phyloP scores from a whole-genome alignment of 805 yeast species.

The Zygotorulaspora sp. region DNA sequence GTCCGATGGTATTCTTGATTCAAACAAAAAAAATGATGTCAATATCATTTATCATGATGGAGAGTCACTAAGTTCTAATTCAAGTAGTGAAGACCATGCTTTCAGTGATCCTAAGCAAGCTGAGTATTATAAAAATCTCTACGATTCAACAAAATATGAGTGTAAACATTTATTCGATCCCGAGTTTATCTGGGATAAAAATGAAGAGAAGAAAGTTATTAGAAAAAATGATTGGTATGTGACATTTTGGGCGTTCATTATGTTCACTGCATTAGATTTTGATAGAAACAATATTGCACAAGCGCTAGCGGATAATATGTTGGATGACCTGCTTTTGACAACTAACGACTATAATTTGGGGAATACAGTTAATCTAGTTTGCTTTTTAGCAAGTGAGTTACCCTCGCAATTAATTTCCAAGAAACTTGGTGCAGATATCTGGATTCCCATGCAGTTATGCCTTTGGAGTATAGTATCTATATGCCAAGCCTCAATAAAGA shows the following conservation, averaged over 20 bases:
- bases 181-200: conserved; percentile 47
- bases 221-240: conserved; percentile 54
- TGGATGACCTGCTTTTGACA: conserved; percentile 47
- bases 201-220: conserved; percentile 47
- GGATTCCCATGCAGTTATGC: conserved; percentile 56
- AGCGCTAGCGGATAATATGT: conserved; percentile 53
- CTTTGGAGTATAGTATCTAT: conserved; percentile 56
- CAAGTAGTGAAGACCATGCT: conserved; percentile 5
- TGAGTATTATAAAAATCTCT: conserved; percentile 42
- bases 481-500: conserved; percentile 44
- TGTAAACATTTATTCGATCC: conserved; percentile 56
- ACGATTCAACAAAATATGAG: conserved; percentile 50
- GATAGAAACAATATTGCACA: conserved; percentile 56
- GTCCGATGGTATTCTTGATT: no score
- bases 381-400: conserved; percentile 53
- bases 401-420: conserved; percentile 67
- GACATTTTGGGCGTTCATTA: conserved; percentile 51
- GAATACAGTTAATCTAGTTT: conserved; percentile 47
- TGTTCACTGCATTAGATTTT: conserved; percentile 55
- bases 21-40: no score
- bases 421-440: conserved; percentile 55
- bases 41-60: no score
- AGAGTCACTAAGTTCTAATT: conserved; percentile 9
- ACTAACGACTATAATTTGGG: conserved; percentile 59
- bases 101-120: conserved; percentile 43